phyloP scores from a whole-genome alignment of 1,139 yeast species.

The Pichia sp. region DNA sequence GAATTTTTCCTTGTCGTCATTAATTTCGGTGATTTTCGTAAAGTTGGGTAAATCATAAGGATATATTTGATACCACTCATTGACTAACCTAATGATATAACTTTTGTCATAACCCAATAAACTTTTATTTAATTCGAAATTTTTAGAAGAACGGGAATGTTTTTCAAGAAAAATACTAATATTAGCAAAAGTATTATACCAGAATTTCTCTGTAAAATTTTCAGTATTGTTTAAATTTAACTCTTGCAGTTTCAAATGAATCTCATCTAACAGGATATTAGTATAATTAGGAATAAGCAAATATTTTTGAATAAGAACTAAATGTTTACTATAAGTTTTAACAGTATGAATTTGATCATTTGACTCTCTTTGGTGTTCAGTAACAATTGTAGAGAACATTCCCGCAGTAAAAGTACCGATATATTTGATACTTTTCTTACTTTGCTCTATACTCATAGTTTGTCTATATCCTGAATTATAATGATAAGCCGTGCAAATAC shows the following conservation, averaged over 20 bases:
- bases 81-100: constrained; percentile 10
- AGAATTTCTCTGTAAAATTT: constrained; percentile 1
- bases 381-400: constrained; percentile 9
- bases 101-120: constrained; percentile 12
- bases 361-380: background rate
- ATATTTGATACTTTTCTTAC: constrained; percentile 6
- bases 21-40: background rate
- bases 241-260: constrained; percentile 1
- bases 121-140: background rate
- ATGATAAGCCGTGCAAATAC: constrained; percentile 10
- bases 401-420: constrained; percentile 12
- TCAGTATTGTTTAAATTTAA: background rate
- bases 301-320: constrained; percentile 2
- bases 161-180: constrained; percentile 7
- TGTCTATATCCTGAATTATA: constrained; percentile 9
- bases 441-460: constrained; percentile 5
- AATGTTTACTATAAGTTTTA: background rate
- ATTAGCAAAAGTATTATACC: constrained; percentile 7
- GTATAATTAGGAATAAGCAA: constrained; percentile 3
- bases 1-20: constrained; percentile 3
- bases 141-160: constrained; percentile 2
- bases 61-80: constrained; percentile 14
- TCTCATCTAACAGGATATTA: background rate
- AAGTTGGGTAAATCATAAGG: constrained; percentile 13
- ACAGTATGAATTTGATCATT: background rate